These are phyloP conservation scores for Turnera subulata DNA, from an alignment of 345 rosid genomes.

Conservation along the genomic window DNA sequence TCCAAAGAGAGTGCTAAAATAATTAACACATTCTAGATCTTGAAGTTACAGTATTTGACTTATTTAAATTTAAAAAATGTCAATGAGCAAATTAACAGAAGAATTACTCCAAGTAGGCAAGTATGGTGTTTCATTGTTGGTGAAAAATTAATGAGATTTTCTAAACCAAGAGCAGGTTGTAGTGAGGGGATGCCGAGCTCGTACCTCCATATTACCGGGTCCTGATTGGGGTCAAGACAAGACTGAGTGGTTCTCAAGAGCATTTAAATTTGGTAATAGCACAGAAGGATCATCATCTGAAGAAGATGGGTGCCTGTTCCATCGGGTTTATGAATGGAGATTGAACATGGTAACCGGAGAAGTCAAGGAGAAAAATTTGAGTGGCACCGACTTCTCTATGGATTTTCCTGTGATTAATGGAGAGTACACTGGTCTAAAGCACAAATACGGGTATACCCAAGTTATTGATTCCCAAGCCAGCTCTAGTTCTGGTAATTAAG, in stretches of 20 bases:
- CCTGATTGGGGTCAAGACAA: conserved; percentile 30
- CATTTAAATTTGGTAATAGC: background rate
- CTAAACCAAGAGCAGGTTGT: conserved; percentile 31
- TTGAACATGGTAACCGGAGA: conserved; percentile 39
- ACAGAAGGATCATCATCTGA: background rate
- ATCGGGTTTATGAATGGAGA: conserved; percentile 39
- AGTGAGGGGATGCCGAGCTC: conserved; percentile 40
- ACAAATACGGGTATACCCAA: conserved; percentile 7
- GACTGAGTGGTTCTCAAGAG: conserved; percentile 28
- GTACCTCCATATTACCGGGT: conserved; percentile 33
- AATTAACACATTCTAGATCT: too few relatives aligned
- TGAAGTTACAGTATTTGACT: too few relatives aligned
- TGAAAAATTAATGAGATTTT: too few relatives aligned
- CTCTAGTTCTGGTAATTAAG: conserved; percentile 6
- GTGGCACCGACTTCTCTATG: conserved; percentile 30
- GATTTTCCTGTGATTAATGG: conserved; percentile 17
- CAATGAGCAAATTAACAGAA: too few relatives aligned
- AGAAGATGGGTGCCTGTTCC: conserved; percentile 20
- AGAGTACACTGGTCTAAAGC: background rate
- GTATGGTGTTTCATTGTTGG: too few relatives aligned
- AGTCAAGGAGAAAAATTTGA: conserved; percentile 33
- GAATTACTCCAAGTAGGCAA: too few relatives aligned
- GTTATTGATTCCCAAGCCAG: conserved; percentile 13
- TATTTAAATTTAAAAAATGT: too few relatives aligned
- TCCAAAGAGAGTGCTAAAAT: too few relatives aligned